Conservation (phyloP, 2,329 filamentous ascomycete genomes). For the Colletotrichum orchidophilum region DNA sequence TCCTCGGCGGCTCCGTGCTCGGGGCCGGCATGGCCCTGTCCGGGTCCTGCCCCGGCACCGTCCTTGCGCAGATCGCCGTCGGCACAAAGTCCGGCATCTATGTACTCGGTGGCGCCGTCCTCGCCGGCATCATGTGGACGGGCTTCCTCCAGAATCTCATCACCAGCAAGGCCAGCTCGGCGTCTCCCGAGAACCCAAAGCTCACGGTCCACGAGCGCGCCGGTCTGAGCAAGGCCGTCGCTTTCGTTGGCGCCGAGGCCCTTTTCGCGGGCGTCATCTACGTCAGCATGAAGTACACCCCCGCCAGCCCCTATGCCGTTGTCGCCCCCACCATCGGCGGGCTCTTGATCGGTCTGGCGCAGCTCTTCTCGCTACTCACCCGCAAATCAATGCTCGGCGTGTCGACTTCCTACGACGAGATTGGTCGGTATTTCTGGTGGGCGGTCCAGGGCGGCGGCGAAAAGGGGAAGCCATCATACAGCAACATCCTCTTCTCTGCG, state of each 20-base stretch:
- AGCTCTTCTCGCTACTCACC: slow-evolving; percentile 63
- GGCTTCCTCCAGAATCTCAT: slow-evolving; percentile 51
- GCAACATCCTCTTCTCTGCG: slow-evolving; percentile 60
- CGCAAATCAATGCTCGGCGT: slow-evolving; percentile 67
- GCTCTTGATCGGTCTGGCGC: slow-evolving; percentile 65
- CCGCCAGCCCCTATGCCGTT: slow-evolving; percentile 41
- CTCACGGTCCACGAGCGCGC: slow-evolving; percentile 51
- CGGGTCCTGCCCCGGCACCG: slow-evolving; percentile 72
- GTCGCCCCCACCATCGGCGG: slow-evolving; percentile 64
- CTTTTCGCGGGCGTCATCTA: slow-evolving; percentile 52
- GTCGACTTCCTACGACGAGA: slow-evolving; percentile 69
- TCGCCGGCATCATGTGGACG: slow-evolving; percentile 65
- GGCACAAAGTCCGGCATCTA: slow-evolving; percentile 61
- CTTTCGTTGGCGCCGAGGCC: slow-evolving; percentile 54
- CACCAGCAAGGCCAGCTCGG: slow-evolving; percentile 39
- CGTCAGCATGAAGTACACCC: slow-evolving; percentile 44
- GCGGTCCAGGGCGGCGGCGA: slow-evolving; percentile 42
- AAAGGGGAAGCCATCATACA: slow-evolving; percentile 45
- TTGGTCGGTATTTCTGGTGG: slow-evolving; percentile 64
- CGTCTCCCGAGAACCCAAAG: slow-evolving; percentile 35
- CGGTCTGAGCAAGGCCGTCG: slow-evolving; percentile 47
- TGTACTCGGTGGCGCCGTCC: slow-evolving; percentile 62
- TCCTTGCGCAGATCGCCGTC: slow-evolving; percentile 67
- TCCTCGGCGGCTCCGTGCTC: slow-evolving; percentile 69
- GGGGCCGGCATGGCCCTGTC: slow-evolving; percentile 74